A percentile compares a stretch with the other conserved stretches of the same genome.
Conservation (phyloP, 1,284 basidiomycete species). For the Trametes pubescens region DNA sequence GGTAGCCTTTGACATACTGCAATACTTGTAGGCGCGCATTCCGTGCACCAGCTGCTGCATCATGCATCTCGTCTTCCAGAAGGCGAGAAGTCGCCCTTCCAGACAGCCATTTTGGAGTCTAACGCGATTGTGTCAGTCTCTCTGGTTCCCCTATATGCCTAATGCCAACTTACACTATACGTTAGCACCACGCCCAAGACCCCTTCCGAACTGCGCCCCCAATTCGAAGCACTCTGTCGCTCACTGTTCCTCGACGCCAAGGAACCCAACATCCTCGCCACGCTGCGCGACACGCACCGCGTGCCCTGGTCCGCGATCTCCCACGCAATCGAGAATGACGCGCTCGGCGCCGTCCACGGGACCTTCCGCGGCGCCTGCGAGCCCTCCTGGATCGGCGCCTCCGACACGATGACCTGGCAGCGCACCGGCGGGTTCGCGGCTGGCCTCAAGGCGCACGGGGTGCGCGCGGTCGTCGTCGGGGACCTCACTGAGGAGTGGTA, state of each 20-base stretch:
- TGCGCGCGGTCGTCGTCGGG: conserved; percentile 68
- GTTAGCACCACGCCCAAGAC: conserved; percentile 61
- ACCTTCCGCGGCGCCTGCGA: conserved; percentile 77
- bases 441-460: conserved; percentile 62
- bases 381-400: conserved; percentile 58
- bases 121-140: conserved; percentile 71
- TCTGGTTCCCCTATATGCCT: not conserved
- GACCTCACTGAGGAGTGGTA: conserved; percentile 82
- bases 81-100: conserved; percentile 66
- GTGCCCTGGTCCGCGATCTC: conserved; percentile 60
- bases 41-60: conserved; percentile 78
- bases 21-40: conserved; percentile 64
- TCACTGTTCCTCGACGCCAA: conserved; percentile 63
- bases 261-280: conserved; percentile 53
- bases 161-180: not conserved
- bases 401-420: conserved; percentile 73
- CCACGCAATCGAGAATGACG: conserved; percentile 62
- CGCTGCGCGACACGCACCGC: conserved; percentile 57
- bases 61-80: conserved; percentile 70
- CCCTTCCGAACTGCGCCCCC: conserved; percentile 60
- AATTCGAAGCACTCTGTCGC: conserved; percentile 67
- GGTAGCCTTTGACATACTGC: not conserved
- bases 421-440: conserved; percentile 64
- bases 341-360: conserved; percentile 56
- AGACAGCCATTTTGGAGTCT: conserved; percentile 71